These are phyloP conservation scores for Calcarisporium arbuscula DNA, from an alignment of 2,329 filamentous ascomycete genomes.

Conservation along the genomic window DNA sequence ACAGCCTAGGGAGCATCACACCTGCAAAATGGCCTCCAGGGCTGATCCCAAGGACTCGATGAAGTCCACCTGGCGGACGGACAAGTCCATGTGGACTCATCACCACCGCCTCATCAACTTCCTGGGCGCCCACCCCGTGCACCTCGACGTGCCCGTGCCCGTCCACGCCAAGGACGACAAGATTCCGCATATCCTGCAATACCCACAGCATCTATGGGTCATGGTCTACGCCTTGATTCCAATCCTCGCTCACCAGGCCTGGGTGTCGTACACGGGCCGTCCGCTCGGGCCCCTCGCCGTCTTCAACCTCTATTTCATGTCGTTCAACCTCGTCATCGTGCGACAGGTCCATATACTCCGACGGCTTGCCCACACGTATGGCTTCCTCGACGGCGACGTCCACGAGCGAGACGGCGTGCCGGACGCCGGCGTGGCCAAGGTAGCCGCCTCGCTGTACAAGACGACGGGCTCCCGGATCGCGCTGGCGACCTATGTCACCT, in stretches of 20 bases:
- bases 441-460: conserved; percentile 24
- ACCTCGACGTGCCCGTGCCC: conserved; percentile 25
- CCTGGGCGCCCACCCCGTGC: conserved; percentile 19
- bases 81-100: conserved; percentile 22
- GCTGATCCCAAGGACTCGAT: conserved; percentile 26
- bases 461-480: conserved; percentile 25
- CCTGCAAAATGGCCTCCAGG: conserved; percentile 4
- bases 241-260: conserved; percentile 29
- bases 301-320: conserved; percentile 29
- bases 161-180: conserved; percentile 33
- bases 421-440: conserved; percentile 28
- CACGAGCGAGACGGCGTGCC: conserved; percentile 36
- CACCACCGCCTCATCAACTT: conserved; percentile 26
- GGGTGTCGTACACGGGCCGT: conserved; percentile 20
- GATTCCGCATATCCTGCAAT: conserved; percentile 31
- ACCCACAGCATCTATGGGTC: conserved; percentile 31
- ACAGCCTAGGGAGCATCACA: too few relatives aligned
- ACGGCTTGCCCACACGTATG: conserved; percentile 27
- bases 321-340: conserved; percentile 34
- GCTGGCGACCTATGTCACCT: conserved; percentile 23
- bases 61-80: conserved; percentile 32
- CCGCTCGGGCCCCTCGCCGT: conserved; percentile 22
- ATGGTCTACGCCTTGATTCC: conserved; percentile 30
- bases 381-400: conserved; percentile 37
- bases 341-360: conserved; percentile 31